These are phyloP conservation scores for Carex kokanica DNA, from an alignment of 176 grass and related monocot genomes.

Conservation along the genomic window DNA sequence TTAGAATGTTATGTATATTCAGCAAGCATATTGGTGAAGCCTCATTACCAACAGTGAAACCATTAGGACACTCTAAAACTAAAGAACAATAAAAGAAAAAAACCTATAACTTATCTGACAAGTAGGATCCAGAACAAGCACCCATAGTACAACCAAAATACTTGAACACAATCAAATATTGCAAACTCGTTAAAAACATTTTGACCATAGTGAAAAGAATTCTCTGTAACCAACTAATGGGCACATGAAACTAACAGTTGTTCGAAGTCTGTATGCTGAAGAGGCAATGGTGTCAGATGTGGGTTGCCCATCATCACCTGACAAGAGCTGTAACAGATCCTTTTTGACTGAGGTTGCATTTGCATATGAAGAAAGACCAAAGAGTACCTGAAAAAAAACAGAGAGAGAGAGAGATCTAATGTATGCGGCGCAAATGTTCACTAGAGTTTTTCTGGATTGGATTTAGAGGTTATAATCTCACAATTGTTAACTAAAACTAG, in stretches of 20 bases:
- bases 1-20: neutral
- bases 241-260: conserved; percentile 53
- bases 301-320: conserved; percentile 42
- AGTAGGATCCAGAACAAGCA: neutral
- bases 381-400: conserved; percentile 60
- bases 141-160: conserved; percentile 1
- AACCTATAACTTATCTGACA: neutral
- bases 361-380: conserved; percentile 59
- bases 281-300: conserved; percentile 58
- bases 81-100: conserved; percentile 28
- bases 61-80: conserved; percentile 11
- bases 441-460: neutral
- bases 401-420: neutral
- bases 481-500: neutral
- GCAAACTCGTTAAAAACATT: conserved; percentile 3
- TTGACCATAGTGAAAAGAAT: conserved; percentile 15
- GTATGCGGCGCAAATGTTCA: neutral
- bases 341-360: conserved; percentile 50
- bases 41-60: neutral
- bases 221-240: neutral
- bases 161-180: neutral
- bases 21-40: neutral
- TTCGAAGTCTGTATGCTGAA: conserved; percentile 65
- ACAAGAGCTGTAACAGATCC: conserved; percentile 54
- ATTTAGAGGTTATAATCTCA: neutral